phyloP scores from a whole-genome alignment of 345 rosid species.

The Cardiospermum halicacabum region DNA sequence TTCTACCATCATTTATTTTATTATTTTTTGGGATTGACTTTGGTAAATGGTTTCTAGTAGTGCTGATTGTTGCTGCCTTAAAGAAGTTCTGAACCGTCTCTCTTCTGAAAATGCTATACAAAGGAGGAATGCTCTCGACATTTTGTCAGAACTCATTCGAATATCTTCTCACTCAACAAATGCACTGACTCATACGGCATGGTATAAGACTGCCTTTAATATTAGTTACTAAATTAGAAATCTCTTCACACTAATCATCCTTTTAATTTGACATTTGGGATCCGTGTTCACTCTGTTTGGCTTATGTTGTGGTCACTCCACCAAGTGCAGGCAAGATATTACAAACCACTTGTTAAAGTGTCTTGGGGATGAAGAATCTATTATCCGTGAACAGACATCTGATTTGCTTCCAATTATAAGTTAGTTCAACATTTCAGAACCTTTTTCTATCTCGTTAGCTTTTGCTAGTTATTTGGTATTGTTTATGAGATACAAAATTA shows the following conservation, averaged over 20 bases:
- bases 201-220: slow-evolving; percentile 36
- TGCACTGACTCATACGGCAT: slow-evolving; percentile 42
- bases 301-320: slow-evolving; percentile 13
- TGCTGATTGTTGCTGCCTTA: slow-evolving; percentile 46
- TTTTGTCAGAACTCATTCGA: slow-evolving; percentile 53
- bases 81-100: slow-evolving; percentile 65
- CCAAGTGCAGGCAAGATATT: slow-evolving; percentile 62
- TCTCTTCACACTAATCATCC: slow-evolving; percentile 16
- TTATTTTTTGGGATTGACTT: slow-evolving; percentile 25
- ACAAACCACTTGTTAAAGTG: slow-evolving; percentile 50
- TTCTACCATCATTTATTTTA: background rate
- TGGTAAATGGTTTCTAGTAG: slow-evolving; percentile 43
- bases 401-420: slow-evolving; percentile 60
- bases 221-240: background rate
- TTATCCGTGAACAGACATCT: slow-evolving; percentile 45
- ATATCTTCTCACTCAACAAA: slow-evolving; percentile 37
- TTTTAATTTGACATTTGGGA: slow-evolving; percentile 5
- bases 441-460: background rate
- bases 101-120: slow-evolving; percentile 55
- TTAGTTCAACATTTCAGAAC: slow-evolving; percentile 26
- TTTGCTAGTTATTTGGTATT: background rate
- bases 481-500: background rate
- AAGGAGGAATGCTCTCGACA: slow-evolving; percentile 75
- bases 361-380: slow-evolving; percentile 54
- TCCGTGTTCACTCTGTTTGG: slow-evolving; percentile 11